Conservation (phyloP, 2,329 filamentous ascomycete genomes). For the Talaromyces pinophilus region DNA sequence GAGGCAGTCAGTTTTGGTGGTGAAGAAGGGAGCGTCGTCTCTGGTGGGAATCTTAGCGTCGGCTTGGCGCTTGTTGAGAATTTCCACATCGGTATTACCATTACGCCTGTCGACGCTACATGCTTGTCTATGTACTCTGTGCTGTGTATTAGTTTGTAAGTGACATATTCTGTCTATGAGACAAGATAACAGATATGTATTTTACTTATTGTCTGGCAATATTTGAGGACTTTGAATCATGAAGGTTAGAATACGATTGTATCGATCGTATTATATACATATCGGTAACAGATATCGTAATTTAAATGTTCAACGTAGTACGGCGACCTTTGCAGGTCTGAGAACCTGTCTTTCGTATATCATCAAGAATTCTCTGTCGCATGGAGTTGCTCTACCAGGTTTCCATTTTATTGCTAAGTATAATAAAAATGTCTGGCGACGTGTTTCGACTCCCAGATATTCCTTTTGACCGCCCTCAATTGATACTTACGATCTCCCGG, state of each 20-base stretch:
- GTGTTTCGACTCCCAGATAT: not conserved
- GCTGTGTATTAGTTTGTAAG: not conserved
- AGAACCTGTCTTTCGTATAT: not conserved
- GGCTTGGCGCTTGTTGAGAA: slow-evolving; percentile 43
- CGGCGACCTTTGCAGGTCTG: not conserved
- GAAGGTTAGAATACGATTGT: not conserved
- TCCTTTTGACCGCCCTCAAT: not conserved
- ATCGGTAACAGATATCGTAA: not conserved
- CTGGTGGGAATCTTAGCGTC: slow-evolving; percentile 47
- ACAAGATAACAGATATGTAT: not conserved
- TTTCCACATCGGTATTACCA: slow-evolving; percentile 24
- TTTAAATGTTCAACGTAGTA: not conserved
- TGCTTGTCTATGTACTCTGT: not conserved
- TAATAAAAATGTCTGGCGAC: not conserved
- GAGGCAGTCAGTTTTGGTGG: slow-evolving; percentile 35
- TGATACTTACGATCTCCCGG: not conserved
- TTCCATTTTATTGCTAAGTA: not conserved
- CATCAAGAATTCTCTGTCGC: not conserved
- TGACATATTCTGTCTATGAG: not conserved
- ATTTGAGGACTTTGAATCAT: not conserved
- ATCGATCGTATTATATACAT: not conserved
- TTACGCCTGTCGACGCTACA: not conserved
- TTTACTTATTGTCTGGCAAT: not conserved
- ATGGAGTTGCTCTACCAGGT: not conserved
- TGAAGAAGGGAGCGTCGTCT: slow-evolving; percentile 31